These are phyloP conservation scores for Lactarius hengduanensis DNA, from an alignment of 768 basidiomycete genomes.

Conservation along the genomic window DNA sequence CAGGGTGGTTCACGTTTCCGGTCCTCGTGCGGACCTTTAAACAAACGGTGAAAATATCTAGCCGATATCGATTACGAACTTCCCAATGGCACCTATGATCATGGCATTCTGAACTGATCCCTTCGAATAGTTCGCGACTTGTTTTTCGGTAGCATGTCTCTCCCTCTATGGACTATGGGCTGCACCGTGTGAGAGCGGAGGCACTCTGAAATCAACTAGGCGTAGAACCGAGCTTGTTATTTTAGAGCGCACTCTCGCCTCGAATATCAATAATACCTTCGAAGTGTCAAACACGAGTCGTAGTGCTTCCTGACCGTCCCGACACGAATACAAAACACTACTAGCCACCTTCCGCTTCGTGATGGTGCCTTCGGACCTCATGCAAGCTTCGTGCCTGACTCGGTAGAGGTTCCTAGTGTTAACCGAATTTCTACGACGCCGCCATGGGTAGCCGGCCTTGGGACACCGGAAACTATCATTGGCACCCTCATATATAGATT, in stretches of 20 bases:
- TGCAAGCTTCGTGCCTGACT: neutral
- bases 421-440: neutral
- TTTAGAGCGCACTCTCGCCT: neutral
- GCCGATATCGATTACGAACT: no score
- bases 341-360: neutral
- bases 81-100: no score
- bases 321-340: neutral
- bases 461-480: neutral
- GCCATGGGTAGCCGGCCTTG: neutral
- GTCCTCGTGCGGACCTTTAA: constrained; percentile 27
- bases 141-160: no score
- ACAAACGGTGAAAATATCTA: neutral
- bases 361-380: neutral
- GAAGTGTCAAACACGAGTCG: neutral
- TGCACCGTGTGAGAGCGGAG: no score
- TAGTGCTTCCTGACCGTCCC: neutral
- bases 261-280: neutral
- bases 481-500: neutral
- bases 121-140: no score
- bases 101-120: no score
- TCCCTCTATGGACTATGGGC: no score
- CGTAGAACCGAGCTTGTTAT: neutral
- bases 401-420: neutral
- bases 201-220: neutral
- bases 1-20: constrained; percentile 59